Evolutionary conservation across 1,139 yeast species (phyloP).

Genomic region (Magnusiomyces suaveolens): DNA sequence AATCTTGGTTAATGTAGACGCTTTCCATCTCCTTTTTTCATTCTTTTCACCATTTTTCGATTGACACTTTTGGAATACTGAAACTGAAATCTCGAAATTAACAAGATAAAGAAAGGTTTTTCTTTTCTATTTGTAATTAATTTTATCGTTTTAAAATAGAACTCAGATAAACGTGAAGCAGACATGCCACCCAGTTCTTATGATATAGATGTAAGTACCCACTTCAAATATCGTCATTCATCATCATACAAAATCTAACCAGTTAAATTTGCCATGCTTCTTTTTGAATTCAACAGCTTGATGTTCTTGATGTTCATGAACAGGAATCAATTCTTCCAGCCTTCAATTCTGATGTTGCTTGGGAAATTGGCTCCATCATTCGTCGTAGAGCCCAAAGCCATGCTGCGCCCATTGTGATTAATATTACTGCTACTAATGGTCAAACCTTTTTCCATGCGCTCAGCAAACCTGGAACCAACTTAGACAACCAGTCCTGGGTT

Average conservation of each 20-base stretch:
- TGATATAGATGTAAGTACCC: conserved; percentile 2
- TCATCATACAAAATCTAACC: neutral
- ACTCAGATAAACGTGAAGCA: too few relatives aligned
- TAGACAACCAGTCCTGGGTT: conserved; percentile 54
- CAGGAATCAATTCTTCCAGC: conserved; percentile 24
- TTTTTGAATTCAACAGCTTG: conserved; percentile 15
- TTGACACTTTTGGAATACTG: too few relatives aligned
- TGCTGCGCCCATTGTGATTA: conserved; percentile 39
- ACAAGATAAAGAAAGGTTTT: too few relatives aligned
- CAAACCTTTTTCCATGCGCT: conserved; percentile 46
- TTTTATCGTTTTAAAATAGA: too few relatives aligned
- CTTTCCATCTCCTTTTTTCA: too few relatives aligned
- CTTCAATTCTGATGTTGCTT: conserved; percentile 31
- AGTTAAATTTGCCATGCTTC: neutral
- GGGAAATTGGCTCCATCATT: conserved; percentile 28
- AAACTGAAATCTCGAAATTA: too few relatives aligned
- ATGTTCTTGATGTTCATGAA: conserved; percentile 24
- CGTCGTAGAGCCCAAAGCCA: conserved; percentile 23
- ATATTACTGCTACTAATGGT: conserved; percentile 42
- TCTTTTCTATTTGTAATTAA: too few relatives aligned
- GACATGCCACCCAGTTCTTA: neutral
- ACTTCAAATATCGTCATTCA: too few relatives aligned
- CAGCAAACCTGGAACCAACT: conserved; percentile 37
- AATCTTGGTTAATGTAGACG: too few relatives aligned
- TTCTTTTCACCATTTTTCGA: too few relatives aligned